Evolutionary conservation across 2,329 filamentous ascomycete genomes (phyloP).

Genomic region (Lizonia empirigonia): DNA sequence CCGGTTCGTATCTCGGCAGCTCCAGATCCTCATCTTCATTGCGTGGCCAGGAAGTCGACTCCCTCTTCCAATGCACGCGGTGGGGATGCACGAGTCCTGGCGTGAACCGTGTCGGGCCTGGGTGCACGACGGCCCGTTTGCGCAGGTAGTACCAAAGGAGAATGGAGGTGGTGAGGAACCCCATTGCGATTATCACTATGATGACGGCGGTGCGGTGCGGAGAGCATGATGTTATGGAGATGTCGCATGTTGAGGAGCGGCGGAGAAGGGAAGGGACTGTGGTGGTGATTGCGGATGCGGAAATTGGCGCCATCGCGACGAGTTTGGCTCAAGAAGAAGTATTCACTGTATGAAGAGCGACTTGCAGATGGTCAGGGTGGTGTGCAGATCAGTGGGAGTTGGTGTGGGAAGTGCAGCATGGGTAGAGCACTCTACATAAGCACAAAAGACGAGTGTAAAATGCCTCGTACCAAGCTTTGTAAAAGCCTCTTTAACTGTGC

Average conservation of each 20-base stretch:
- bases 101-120: constrained; percentile 1
- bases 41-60: not conserved
- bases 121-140: constrained; percentile 1
- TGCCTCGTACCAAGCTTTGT: not conserved
- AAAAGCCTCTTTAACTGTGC: constrained; percentile 6
- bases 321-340: not conserved
- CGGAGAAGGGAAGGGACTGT: not conserved
- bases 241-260: constrained; percentile 1
- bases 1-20: constrained; percentile 5
- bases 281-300: not conserved
- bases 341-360: not conserved
- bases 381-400: not conserved
- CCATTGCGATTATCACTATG: constrained; percentile 1
- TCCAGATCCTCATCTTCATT: constrained; percentile 2
- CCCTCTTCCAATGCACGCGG: constrained; percentile 7
- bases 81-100: constrained; percentile 6
- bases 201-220: constrained; percentile 10
- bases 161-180: constrained; percentile 1
- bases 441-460: not conserved
- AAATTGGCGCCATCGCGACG: constrained; percentile 6
- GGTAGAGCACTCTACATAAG: constrained; percentile 7
- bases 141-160: constrained; percentile 11
- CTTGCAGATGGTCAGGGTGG: not conserved
- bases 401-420: not conserved
- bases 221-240: not conserved